Conservation (phyloP, 179 eudicot genomes). For the Spergularia azorica region DNA sequence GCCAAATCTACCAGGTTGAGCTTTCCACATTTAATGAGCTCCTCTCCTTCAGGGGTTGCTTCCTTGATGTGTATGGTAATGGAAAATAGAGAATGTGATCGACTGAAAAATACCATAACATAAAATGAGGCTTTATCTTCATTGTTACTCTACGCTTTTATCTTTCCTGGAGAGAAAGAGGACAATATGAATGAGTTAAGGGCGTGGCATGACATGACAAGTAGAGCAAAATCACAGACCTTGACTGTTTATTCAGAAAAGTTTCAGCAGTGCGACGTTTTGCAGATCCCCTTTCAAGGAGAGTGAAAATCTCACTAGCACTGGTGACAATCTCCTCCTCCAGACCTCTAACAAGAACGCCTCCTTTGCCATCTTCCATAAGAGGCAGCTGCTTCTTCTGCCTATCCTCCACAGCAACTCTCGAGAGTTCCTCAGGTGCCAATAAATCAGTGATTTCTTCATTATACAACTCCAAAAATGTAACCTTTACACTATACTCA, state of each 20-base stretch:
- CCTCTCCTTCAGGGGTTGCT: slow-evolving; percentile 99
- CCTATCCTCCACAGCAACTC: slow-evolving; percentile 68
- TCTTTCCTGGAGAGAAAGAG: not conserved
- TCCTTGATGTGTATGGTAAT: slow-evolving; percentile 98
- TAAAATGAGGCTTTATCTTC: not conserved
- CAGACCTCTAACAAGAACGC: slow-evolving; percentile 92
- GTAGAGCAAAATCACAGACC: slow-evolving; percentile 38
- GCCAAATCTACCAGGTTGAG: slow-evolving; percentile 96
- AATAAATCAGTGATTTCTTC: slow-evolving; percentile 97
- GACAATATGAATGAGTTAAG: not conserved
- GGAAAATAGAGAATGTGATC: slow-evolving; percentile 94
- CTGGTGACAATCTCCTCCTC: slow-evolving; percentile 97
- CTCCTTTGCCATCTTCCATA: slow-evolving; percentile 99
- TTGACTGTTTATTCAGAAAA: slow-evolving; percentile 89
- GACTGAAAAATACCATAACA: slow-evolving; percentile 50
- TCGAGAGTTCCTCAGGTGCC: slow-evolving; percentile 89
- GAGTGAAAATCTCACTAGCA: slow-evolving; percentile 86
- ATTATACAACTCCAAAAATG: slow-evolving; percentile 90
- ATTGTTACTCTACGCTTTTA: not conserved
- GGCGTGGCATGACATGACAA: not conserved
- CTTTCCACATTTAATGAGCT: slow-evolving; percentile 97
- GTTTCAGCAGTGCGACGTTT: slow-evolving; percentile 99
- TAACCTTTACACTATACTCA: slow-evolving; percentile 97
- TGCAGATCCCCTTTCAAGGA: slow-evolving; percentile 97
- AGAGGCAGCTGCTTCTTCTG: slow-evolving; percentile 92